Base-by-base conservation (phyloP, 129 eudicot genomes). In the Tagetes erecta region DNA sequence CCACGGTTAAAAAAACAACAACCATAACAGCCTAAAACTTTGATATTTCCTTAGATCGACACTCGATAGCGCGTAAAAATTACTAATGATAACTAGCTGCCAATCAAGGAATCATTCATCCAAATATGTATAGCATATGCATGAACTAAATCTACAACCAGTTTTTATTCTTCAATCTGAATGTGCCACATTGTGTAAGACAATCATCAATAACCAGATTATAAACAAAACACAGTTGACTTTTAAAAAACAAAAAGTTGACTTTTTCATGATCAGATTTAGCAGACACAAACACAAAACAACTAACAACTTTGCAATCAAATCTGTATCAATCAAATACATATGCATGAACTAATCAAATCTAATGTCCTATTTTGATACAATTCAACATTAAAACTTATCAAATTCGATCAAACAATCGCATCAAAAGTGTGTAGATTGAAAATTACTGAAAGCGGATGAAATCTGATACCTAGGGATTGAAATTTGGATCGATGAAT, bases 321-420 rank as follows among this genome's bases (percentile, higher is more conserved):
- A 40, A 38, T 33, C 30, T 3, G 20, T 50, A 62, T 4, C 41
- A 49, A 69, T 66, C 20, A 52, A 38, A 42, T 2, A 51, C 10
- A 63, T 78, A 79, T 79, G 78, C 78, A 71, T 13, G 70, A 33
- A 70, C 51, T 8, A 69, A 70, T 47, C 30, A 46, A 30, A 57
- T 20, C 50, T 27, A 58, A 45, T 73, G 10, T 31, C 8, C 36
- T 27, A 59, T 39, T 57, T 31, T 31, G 33, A 56, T 39, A 4
- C 4, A 38, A 72, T 40, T 56, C 53, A 72, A 51, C 10, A 27
- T 76, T 41, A n/a, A 2, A 67, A 27, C 66, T 66, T 53, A 38
- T 66, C 72, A 53, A 66, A 33, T 8, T 49, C 73, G 49, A 67
- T 55, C 67, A 39, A 68, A 78, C 38, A 20, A 20, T 20, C 27